Conservation (phyloP, 257 asterid species). For the Phtheirospermum japonicum region DNA sequence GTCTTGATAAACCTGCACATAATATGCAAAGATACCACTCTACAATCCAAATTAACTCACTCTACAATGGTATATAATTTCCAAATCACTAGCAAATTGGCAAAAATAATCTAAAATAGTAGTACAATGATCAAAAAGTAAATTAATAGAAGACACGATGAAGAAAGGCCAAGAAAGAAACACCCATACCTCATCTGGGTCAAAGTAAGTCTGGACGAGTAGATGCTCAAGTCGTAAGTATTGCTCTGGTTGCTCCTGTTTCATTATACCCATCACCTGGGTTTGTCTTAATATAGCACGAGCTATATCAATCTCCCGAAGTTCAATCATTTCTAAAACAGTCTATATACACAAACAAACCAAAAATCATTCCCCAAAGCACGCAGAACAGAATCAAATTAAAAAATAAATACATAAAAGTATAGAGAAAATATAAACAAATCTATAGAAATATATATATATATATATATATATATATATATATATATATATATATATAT, state of each 20-base stretch:
- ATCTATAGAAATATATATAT: too few relatives aligned
- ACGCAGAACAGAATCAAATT: too few relatives aligned
- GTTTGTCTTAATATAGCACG: constrained; percentile 96
- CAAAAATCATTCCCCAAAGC: too few relatives aligned
- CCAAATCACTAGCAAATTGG: neutral
- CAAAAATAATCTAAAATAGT: neutral
- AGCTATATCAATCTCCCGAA: constrained; percentile 95
- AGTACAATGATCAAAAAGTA: constrained; percentile 2
- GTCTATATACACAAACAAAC: constrained; percentile 46
- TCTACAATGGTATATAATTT: neutral
- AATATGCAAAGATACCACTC: constrained; percentile 21
- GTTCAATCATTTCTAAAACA: constrained; percentile 98
- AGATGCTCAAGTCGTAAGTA: constrained; percentile 93
- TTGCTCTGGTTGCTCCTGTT: constrained; percentile 95
- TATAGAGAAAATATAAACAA: too few relatives aligned
- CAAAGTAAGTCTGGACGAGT: constrained; percentile 90
- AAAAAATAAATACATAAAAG: too few relatives aligned
- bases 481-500: too few relatives aligned
- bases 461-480: too few relatives aligned
- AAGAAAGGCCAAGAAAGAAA: too few relatives aligned
- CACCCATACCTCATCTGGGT: constrained; percentile 89
- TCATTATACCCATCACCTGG: constrained; percentile 98
- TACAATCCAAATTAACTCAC: constrained; percentile 4
- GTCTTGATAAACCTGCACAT: constrained; percentile 72
- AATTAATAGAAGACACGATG: neutral